Base-by-base conservation (phyloP, 371 early-diverging fungal genomes). In the Amoeboaphelidium protococcarum region DNA sequence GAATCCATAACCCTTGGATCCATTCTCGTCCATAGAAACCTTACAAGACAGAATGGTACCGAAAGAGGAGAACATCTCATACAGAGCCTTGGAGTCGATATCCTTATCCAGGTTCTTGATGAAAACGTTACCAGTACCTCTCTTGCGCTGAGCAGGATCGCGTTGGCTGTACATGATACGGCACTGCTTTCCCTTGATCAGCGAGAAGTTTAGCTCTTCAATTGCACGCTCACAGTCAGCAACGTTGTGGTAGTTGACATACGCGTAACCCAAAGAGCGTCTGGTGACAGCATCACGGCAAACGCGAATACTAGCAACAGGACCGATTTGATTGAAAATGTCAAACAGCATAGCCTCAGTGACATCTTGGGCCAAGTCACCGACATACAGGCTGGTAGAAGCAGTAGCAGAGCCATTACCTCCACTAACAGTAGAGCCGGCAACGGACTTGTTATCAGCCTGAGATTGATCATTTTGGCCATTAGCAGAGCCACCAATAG, bases 101-200 rank as follows among this genome's bases (percentile, higher is more conserved):
- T 52, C 49, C 13, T 49, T 48, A 20, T 67, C 54, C 42, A 99
- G 71, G 80, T 98, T 98, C 77, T 98, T 98, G 73, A 99, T 97
- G 66, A 99, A 91, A 58, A 99, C 80, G 71, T 99, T 99, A 53
- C 92, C 95, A 24, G 74, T 66, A 42, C 94, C 92, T 50, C 76
- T 73, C 62, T 77, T 75, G 65, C 96, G 89, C 53, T 83, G 69
- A 47, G 87, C 71, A 23, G 96, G 96, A 68, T 96, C 92, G 52
- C 96, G 82, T 73, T 96, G 89, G 48, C 88, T 87, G 92, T 92
- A 96, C 96, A 96, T 96, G 65, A 96, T 89, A 54, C 96, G 86
- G 69, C 92, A 89, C 46, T 88, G 74, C 55, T 76, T 75, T 53
- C 82, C 86, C 73, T 85, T 87, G 61, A 95, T 75, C 61, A 72